Conservation (phyloP, 1,284 basidiomycete species). For the Naganishia liquefaciens region DNA sequence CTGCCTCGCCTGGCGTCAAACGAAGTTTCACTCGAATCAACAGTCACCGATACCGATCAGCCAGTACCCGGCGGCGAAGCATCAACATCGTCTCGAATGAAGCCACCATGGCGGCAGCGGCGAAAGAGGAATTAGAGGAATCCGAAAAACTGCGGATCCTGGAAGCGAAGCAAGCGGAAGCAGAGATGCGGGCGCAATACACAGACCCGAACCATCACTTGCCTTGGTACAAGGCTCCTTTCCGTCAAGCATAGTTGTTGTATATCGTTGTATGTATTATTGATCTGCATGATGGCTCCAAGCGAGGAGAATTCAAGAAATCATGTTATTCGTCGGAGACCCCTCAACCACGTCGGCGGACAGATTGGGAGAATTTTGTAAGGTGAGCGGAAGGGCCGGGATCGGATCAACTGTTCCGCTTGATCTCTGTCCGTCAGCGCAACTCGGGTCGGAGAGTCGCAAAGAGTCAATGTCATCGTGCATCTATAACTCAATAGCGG, state of each 20-base stretch:
- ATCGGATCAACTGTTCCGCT: too few species aligned
- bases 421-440: too few species aligned
- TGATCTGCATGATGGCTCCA: too few species aligned
- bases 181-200: conserved; percentile 18
- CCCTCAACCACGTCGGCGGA: too few species aligned
- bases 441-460: too few species aligned
- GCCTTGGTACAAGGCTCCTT: conserved; percentile 20
- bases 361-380: too few species aligned
- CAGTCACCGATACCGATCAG: conserved; percentile 19
- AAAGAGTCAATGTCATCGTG: too few species aligned
- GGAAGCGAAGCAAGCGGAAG: conserved; percentile 14
- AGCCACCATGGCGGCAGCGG: conserved; percentile 23
- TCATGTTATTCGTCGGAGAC: too few species aligned
- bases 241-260: conserved; percentile 6
- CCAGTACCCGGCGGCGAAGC: conserved; percentile 13
- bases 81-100: conserved; percentile 21
- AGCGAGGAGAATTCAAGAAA: too few species aligned
- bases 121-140: conserved; percentile 20
- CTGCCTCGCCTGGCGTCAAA: neutral
- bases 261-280: neutral
- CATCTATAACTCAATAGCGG: too few species aligned
- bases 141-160: neutral
- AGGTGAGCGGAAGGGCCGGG: too few species aligned
- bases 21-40: conserved; percentile 19
- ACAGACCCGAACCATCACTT: conserved; percentile 10